Percentiles rank a stretch among this genome's conserved stretches.
Conservation (phyloP, 139 green algal species). For the Deuterostichococcus epilithicus region DNA sequence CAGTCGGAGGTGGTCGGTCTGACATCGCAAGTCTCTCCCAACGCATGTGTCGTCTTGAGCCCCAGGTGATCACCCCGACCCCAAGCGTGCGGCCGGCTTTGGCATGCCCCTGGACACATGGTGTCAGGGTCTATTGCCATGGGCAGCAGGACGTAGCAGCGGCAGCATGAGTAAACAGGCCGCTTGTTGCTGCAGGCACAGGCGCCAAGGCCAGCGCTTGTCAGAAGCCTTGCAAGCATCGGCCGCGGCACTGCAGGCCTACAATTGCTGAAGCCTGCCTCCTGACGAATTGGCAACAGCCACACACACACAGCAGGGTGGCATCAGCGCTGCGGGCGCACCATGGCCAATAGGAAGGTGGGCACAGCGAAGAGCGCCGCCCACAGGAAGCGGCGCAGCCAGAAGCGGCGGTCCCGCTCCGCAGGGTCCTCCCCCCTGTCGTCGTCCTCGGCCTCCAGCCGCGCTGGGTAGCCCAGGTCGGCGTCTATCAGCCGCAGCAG, state of each 20-base stretch:
- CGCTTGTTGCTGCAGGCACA: background rate
- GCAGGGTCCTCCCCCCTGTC: background rate
- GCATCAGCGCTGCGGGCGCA: conserved; percentile 61
- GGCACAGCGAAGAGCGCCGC: conserved; percentile 76
- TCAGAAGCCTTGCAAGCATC: conserved; percentile 30
- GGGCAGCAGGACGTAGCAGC: no score
- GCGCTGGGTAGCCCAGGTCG: background rate
- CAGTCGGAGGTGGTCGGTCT: background rate
- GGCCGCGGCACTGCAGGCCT: no score
- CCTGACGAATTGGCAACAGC: no score
- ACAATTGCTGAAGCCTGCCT: no score
- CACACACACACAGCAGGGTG: conserved; percentile 11
- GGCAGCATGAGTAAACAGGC: background rate
- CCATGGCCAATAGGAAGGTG: conserved; percentile 87
- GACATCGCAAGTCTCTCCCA: background rate
- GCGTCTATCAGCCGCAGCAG: background rate
- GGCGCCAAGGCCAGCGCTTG: background rate
- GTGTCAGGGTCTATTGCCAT: no score
- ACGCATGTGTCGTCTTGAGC: background rate
- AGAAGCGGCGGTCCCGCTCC: conserved; percentile 47
- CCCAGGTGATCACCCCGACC: no score
- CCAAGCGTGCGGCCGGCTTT: no score
- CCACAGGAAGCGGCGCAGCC: conserved; percentile 37
- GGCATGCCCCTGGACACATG: no score
- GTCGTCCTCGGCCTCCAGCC: background rate